Evolutionary conservation across 108 stramenopile species (phyloP), one percentile per base, ranked within the genome.

Genomic region (Bacterosira constricta): DNA sequence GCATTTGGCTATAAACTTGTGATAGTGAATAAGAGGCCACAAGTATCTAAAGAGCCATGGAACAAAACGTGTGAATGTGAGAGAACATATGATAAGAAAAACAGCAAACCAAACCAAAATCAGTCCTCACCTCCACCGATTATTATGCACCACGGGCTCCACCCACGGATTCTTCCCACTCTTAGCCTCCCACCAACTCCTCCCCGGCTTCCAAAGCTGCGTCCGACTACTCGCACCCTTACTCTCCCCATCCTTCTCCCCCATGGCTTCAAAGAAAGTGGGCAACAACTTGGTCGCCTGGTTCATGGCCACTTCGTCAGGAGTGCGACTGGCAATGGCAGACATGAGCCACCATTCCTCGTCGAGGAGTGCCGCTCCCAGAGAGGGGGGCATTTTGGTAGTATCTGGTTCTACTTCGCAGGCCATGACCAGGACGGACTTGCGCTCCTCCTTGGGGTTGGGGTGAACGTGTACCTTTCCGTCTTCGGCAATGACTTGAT

Each of bases 131-230:
- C 94, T 84, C 94, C 94, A 95, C 50, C 94, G 66, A 73, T 92
- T 92, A 65, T 92, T 92, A 71, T 95, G 94, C 54, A 84, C 85
- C 21, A 84, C 80, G 9, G 94, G 94, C 76, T 95, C 94, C 13
- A 95, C 92, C 94, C 94, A 95, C 15, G 81, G 81, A 77, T 95
- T 95, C 67, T 95, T 92, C 21, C 91, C 90, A 41, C 77, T 81
- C 79, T 92, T 95, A 6, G 94, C 94, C 77, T 95, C 94, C 94
- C 94, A 95, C 94, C 94, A 95, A 50, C 85, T 86, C 23, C 94
- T 77, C 34, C 88, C 85, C 29, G 94, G 94, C 62, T 95, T 95
- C 94, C 94, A 95, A 1, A 95, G 83, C 69, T 91, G 89, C 18
- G 94, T 95, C 64, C 90, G 69, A n/a, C 70, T 60, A 47, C 38